Evolutionary conservation across 2,329 filamentous ascomycete genomes (phyloP).

Genomic region (Hymenoscyphus infarciens): DNA sequence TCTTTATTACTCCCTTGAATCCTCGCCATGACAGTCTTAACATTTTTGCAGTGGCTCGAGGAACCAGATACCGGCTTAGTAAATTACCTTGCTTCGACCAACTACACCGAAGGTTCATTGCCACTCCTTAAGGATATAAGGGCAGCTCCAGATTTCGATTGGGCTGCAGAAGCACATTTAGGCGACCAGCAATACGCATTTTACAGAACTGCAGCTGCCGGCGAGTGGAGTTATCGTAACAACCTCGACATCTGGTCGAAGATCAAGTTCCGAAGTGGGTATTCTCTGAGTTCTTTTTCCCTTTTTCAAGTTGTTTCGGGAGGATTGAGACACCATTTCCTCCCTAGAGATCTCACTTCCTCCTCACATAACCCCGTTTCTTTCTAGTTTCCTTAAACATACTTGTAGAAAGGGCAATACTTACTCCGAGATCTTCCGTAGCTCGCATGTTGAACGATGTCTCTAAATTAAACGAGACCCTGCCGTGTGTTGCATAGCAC

Average conservation of each 20-base stretch:
- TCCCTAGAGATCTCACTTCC: too few relatives aligned
- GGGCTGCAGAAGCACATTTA: conserved; percentile 6
- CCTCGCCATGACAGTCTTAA: neutral
- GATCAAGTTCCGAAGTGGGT: conserved; percentile 42
- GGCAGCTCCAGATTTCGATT: conserved; percentile 11
- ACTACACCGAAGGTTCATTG: neutral
- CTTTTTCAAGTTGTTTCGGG: too few relatives aligned
- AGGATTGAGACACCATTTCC: too few relatives aligned
- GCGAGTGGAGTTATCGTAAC: conserved; percentile 35
- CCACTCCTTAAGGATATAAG: neutral
- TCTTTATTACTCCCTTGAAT: neutral
- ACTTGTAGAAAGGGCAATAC: too few relatives aligned
- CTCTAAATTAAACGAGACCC: conserved; percentile 30
- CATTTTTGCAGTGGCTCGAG: neutral
- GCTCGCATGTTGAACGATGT: conserved; percentile 42
- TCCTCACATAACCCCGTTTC: too few relatives aligned
- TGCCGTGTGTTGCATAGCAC: conserved; percentile 2
- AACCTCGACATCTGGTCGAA: conserved; percentile 50
- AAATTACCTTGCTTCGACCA: neutral
- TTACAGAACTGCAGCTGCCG: conserved; percentile 10
- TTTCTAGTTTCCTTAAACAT: too few relatives aligned
- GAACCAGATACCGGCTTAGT: conserved; percentile 4
- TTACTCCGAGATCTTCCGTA: too few relatives aligned
- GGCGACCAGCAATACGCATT: conserved; percentile 5
- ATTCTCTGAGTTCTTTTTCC: too few relatives aligned